Conservation (phyloP, 2,329 filamentous ascomycete species). For the Aspergillus sp. region DNA sequence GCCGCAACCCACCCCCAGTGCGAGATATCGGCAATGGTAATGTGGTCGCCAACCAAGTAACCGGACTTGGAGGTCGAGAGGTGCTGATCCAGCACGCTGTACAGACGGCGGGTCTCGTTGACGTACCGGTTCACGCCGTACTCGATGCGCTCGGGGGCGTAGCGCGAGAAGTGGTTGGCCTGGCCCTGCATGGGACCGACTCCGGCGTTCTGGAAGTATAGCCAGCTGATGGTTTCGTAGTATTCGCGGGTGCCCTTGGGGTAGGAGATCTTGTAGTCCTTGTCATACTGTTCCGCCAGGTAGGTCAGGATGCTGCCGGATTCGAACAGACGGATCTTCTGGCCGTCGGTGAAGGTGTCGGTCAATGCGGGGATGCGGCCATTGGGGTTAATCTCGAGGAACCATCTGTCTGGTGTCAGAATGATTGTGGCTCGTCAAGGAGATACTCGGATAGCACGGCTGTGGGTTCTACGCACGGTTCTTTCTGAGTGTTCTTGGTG, state of each 20-base stretch:
- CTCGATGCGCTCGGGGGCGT: constrained; percentile 77
- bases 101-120: constrained; percentile 81
- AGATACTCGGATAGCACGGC: neutral
- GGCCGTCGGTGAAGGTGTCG: constrained; percentile 72
- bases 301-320: constrained; percentile 83
- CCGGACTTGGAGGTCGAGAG: constrained; percentile 53
- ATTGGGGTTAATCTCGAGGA: constrained; percentile 88
- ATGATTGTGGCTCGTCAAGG: neutral
- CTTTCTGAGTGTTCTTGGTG: constrained; percentile 73
- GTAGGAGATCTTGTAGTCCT: constrained; percentile 78
- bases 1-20: constrained; percentile 74
- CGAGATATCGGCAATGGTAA: constrained; percentile 68
- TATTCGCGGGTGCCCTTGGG: constrained; percentile 70
- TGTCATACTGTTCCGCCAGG: constrained; percentile 77
- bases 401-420: constrained; percentile 57
- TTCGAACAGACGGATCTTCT: constrained; percentile 76
- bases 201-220: constrained; percentile 76
- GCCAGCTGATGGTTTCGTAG: constrained; percentile 78
- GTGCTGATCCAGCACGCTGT: constrained; percentile 72
- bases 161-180: constrained; percentile 79
- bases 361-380: constrained; percentile 86
- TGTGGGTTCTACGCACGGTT: constrained; percentile 44
- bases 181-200: constrained; percentile 83
- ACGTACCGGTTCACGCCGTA: constrained; percentile 81
- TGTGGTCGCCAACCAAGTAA: constrained; percentile 52